Conservation (phyloP, 2,329 filamentous ascomycete genomes). For the Leptographium galeiforme region DNA sequence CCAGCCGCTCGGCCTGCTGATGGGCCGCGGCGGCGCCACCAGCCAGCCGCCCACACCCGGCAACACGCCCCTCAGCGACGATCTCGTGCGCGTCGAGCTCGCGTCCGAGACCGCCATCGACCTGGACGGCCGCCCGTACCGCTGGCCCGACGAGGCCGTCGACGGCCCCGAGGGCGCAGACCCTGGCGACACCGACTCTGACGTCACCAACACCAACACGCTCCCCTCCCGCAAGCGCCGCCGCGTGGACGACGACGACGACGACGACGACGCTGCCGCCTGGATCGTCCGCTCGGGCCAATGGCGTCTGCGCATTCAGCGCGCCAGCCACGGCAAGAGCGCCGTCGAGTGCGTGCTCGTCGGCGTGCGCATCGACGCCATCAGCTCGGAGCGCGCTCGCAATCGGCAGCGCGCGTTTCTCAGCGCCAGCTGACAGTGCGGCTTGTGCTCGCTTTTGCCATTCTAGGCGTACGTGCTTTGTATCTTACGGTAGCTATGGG, state of each 20-base stretch:
- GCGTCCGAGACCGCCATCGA: conserved; percentile 44
- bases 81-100: conserved; percentile 52
- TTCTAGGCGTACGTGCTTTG: background rate
- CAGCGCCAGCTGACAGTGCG: background rate
- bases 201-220: too few species aligned
- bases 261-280: conserved; percentile 23
- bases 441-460: background rate
- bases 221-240: conserved; percentile 10
- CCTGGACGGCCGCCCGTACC: conserved; percentile 42
- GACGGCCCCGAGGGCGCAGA: conserved; percentile 13
- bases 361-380: conserved; percentile 64
- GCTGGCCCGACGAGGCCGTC: conserved; percentile 8
- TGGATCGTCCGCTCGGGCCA: conserved; percentile 59
- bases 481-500: too few species aligned
- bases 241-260: conserved; percentile 18
- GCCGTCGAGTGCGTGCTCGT: conserved; percentile 58
- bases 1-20: conserved; percentile 50
- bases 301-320: conserved; percentile 57
- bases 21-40: conserved; percentile 48
- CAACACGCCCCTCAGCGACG: conserved; percentile 56
- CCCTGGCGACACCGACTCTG: conserved; percentile 8
- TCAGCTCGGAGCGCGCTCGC: conserved; percentile 49
- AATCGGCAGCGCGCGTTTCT: conserved; percentile 57
- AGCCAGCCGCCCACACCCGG: conserved; percentile 53
- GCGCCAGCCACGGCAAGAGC: conserved; percentile 31